Evolutionary conservation across 1,284 basidiomycete species (phyloP).

Genomic region (Ceratorhiza oryzae-sativae): DNA sequence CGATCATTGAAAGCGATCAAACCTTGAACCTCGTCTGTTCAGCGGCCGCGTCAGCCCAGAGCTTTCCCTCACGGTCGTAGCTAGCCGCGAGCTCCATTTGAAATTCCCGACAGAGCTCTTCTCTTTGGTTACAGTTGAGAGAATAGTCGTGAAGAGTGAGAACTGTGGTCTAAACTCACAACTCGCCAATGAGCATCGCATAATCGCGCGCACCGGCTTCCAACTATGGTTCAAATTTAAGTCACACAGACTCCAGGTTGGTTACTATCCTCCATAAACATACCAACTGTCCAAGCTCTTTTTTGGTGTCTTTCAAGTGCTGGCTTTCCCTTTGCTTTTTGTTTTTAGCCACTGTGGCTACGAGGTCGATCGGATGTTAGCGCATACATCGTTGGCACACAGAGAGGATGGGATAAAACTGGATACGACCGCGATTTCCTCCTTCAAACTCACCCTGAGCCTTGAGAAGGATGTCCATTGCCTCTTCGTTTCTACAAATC

Average conservation of each 20-base stretch:
- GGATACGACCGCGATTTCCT: too few species aligned
- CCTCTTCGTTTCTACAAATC: conserved; percentile 13
- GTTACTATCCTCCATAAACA: neutral
- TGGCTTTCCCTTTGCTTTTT: conserved; percentile 19
- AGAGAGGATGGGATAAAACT: neutral
- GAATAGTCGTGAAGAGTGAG: too few species aligned
- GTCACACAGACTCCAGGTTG: neutral
- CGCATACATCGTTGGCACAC: conserved; percentile 8
- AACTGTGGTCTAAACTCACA: neutral
- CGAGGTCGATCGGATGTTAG: neutral
- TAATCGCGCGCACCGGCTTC: conserved; percentile 19
- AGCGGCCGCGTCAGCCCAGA: conserved; percentile 13
- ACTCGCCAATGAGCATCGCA: conserved; percentile 1
- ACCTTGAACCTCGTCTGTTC: conserved; percentile 30
- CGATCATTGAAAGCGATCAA: neutral
- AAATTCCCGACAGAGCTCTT: conserved; percentile 10
- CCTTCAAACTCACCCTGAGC: conserved; percentile 16
- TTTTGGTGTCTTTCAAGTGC: conserved; percentile 8
- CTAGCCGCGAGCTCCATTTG: conserved; percentile 34
- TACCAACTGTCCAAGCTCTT: neutral
- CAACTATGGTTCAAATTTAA: neutral
- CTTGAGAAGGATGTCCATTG: conserved; percentile 28
- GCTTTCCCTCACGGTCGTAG: conserved; percentile 25
- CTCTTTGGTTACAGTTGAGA: conserved; percentile 3
- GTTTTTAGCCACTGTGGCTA: conserved; percentile 33